These are phyloP conservation scores for Posidonia australis DNA, from an alignment of 106 monocot genomes.

Conservation along the genomic window DNA sequence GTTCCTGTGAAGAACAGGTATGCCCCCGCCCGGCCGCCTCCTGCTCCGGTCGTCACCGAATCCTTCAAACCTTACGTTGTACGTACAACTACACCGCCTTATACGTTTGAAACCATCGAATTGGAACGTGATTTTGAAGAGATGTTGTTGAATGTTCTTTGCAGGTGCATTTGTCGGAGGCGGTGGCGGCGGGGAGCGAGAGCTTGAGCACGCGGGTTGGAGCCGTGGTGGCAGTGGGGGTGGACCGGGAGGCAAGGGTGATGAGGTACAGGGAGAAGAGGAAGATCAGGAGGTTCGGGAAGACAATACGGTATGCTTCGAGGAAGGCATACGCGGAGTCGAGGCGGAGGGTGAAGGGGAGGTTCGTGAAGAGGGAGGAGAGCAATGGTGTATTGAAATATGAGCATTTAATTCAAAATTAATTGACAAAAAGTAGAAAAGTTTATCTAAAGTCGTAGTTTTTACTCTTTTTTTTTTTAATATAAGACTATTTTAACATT, in stretches of 20 bases:
- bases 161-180: not conserved
- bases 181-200: constrained; percentile 8
- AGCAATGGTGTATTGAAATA: no score
- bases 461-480: no score
- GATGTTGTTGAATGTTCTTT: constrained; percentile 33
- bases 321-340: constrained; percentile 43
- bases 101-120: not conserved
- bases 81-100: not conserved
- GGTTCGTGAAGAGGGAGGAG: constrained; percentile 49
- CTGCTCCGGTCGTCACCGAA: constrained; percentile 1
- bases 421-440: no score
- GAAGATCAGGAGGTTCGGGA: constrained; percentile 25
- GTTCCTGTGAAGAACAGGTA: constrained; percentile 10
- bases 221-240: constrained; percentile 10
- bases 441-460: no score
- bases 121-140: constrained; percentile 7
- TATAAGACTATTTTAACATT: no score
- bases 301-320: constrained; percentile 26
- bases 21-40: constrained; percentile 5
- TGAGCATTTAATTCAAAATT: no score
- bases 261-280: constrained; percentile 26
- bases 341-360: constrained; percentile 50
- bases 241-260: constrained; percentile 43
- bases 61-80: constrained; percentile 15
- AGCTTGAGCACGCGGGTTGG: not conserved